phyloP scores from a whole-genome alignment of 148 eudicot genomes.

The Rhododendron williamsianum region DNA sequence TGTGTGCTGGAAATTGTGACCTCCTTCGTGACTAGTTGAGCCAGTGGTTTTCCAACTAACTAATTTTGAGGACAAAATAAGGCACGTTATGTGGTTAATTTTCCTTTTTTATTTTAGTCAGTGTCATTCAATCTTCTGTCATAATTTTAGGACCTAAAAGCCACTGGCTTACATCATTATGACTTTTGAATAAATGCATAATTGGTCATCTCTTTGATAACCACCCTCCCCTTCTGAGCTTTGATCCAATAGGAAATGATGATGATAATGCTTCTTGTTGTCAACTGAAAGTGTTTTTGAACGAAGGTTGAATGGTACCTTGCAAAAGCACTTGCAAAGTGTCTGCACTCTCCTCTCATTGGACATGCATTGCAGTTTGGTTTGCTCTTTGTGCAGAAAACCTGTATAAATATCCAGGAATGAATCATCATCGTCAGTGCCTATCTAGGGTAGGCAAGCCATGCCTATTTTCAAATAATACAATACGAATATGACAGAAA shows the following conservation, averaged over 20 bases:
- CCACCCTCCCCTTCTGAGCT: background rate
- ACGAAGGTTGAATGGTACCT: constrained; percentile 27
- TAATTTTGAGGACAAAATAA: background rate
- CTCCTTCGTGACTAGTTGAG: background rate
- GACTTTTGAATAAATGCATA: background rate
- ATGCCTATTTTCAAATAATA: background rate
- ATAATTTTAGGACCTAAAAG: background rate
- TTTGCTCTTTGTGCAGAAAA: constrained; percentile 65
- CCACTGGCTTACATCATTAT: background rate
- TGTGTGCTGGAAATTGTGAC: background rate
- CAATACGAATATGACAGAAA: background rate
- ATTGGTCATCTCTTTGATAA: background rate
- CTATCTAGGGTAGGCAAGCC: background rate
- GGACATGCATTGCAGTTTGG: constrained; percentile 83
- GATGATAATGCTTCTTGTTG: background rate
- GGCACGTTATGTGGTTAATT: background rate
- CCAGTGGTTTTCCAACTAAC: background rate
- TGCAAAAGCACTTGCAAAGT: constrained; percentile 75
- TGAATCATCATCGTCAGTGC: background rate
- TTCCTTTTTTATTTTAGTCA: background rate
- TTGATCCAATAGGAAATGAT: background rate
- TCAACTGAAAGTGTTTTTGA: background rate
- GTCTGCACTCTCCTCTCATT: constrained; percentile 73
- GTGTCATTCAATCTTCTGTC: background rate
- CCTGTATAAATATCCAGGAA: constrained; percentile 30